Base-by-base conservation (phyloP, 345 rosid species). In the Camelina laxa region DNA sequence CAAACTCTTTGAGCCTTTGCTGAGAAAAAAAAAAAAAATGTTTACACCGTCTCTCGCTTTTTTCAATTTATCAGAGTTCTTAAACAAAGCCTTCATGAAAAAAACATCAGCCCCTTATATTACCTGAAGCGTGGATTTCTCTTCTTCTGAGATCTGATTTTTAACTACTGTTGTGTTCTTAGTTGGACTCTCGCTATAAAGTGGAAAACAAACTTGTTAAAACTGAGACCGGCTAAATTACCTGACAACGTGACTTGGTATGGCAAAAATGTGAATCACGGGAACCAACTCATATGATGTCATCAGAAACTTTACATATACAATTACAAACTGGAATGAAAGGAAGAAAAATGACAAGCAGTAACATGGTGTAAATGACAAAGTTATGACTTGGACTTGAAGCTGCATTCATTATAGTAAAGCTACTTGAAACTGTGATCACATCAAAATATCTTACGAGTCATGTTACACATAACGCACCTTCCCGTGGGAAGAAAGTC, bases 401-500 rank as follows among this genome's bases (percentile, higher is more conserved):
- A 30, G 36, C 30, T 50, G 75, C 8, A 6, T 60, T 35, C 50
- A 60, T 15, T 21, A 12, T n/a, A 72, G 27, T 17, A 54, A 16
- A 27, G 56, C 48, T 50, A 41, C 24, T 14, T 22, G 58, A 76
- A 14, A 50, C 42, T 24, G 41, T 56, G 44, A 60, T 57, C 38
- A 73, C 35, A 79, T 60, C 54, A 74, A 59, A n/a, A 44, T 49
- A 68, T 80, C 72, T 73, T 61, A 72, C 11, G 27, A 65, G 71
- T 45, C 49, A 45, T n/a, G n/a, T n/a, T 56, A 67, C 56, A 60
- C 59, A 68, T 12, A 80, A 33, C 87, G 33, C 83, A 94, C 97
- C 96, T 94, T 84, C 83, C 83, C 0, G 87, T 82, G 56, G 97
- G 98, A 75, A 94, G 91, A 87, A 89, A 94, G 81, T 94, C 98